phyloP scores from a whole-genome alignment of 768 basidiomycete genomes.

The Russula virescens region DNA sequence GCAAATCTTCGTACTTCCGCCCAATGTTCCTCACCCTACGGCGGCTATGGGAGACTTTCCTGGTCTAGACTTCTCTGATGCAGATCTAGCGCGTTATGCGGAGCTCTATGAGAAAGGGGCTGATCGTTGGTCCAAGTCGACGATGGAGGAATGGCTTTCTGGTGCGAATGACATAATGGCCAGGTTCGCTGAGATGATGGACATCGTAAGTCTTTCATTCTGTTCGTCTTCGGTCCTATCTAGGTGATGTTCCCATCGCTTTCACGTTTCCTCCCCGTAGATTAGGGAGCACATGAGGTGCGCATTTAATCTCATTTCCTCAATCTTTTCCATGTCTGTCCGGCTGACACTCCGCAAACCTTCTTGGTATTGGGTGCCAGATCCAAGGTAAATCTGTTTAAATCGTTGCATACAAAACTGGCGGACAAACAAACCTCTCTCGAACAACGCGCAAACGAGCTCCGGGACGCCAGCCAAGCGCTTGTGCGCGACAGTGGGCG shows the following conservation, averaged over 20 bases:
- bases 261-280: slow-evolving; percentile 19
- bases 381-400: slow-evolving; percentile 44
- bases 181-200: slow-evolving; percentile 42
- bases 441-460: slow-evolving; percentile 36
- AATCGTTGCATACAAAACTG: slow-evolving; percentile 39
- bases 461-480: slow-evolving; percentile 35
- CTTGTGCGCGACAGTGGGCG: slow-evolving; percentile 40
- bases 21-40: slow-evolving; percentile 2
- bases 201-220: slow-evolving; percentile 38
- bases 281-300: slow-evolving; percentile 48
- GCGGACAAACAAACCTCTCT: slow-evolving; percentile 38
- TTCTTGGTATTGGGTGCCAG: slow-evolving; percentile 28
- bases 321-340: background rate
- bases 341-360: background rate
- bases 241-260: background rate
- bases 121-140: slow-evolving; percentile 46
- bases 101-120: slow-evolving; percentile 41
- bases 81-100: slow-evolving; percentile 36
- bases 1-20: background rate
- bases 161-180: slow-evolving; percentile 46
- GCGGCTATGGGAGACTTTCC: slow-evolving; percentile 12
- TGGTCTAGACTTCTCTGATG: slow-evolving; percentile 28
- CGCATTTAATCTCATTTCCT: slow-evolving; percentile 20
- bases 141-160: slow-evolving; percentile 48
- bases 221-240: background rate